Percentiles rank a stretch among this genome's conserved stretches.
Evolutionary conservation across 169 alveolate species (phyloP).

Genomic region (Plasmodium vinckei): DNA sequence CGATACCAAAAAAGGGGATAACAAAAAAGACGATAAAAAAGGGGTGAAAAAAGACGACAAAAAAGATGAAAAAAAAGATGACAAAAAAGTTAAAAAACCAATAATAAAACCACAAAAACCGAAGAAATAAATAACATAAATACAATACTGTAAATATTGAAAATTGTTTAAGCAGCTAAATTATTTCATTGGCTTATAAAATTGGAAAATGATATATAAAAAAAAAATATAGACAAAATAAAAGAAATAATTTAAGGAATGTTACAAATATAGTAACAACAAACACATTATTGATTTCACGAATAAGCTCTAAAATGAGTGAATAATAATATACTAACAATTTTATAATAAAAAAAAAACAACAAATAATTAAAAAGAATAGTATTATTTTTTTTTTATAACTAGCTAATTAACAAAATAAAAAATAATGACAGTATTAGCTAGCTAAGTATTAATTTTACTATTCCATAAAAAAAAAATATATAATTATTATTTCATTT

Average conservation of each 20-base stretch:
- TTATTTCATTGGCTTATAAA: neutral
- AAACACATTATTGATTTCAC: too few species aligned
- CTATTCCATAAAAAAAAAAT: too few species aligned
- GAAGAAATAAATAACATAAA: slow-evolving; percentile 6
- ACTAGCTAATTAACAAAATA: too few species aligned
- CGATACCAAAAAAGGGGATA: slow-evolving; percentile 16
- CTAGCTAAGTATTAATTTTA: too few species aligned
- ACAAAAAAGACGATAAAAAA: slow-evolving; percentile 17
- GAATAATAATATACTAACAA: too few species aligned
- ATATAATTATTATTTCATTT: neutral
- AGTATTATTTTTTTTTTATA: too few species aligned
- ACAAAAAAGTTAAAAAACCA: slow-evolving; percentile 28
- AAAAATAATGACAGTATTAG: too few species aligned
- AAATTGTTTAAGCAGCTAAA: neutral
- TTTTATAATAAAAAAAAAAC: too few species aligned
- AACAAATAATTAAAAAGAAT: too few species aligned
- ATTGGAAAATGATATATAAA: neutral
- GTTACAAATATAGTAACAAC: too few species aligned
- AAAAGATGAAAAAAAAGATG: slow-evolving; percentile 22
- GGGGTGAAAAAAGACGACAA: slow-evolving; percentile 27
- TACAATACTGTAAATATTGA: too few species aligned
- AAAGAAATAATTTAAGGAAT: neutral
- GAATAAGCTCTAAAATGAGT: too few species aligned
- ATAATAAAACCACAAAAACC: slow-evolving; percentile 21
- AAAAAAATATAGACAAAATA: neutral